Percentiles rank a stretch among this genome's conserved stretches.
phyloP scores from a whole-genome alignment of 2,329 filamentous ascomycete species.

The Uncinocarpus reesii region DNA sequence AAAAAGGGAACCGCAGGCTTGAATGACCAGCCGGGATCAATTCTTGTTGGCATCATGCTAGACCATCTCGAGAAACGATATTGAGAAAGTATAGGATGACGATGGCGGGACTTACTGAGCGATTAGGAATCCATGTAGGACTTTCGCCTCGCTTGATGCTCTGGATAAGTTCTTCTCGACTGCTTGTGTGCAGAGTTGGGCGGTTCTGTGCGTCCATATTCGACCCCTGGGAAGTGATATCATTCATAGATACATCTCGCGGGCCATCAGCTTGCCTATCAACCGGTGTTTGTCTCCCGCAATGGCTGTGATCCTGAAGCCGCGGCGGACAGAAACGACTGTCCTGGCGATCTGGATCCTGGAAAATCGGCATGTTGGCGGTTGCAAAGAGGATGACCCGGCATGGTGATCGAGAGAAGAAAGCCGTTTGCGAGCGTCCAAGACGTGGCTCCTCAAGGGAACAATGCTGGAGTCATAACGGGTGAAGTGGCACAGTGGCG shows the following conservation, averaged over 20 bases:
- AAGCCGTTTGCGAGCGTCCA: neutral
- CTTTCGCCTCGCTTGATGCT: constrained; percentile 69
- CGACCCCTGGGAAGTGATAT: constrained; percentile 14
- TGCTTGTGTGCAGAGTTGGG: constrained; percentile 29
- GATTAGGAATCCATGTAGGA: constrained; percentile 60
- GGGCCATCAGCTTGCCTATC: constrained; percentile 11
- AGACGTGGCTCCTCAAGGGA: constrained; percentile 16
- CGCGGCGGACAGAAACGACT: constrained; percentile 18
- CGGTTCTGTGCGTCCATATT: constrained; percentile 16
- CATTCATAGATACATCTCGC: constrained; percentile 17
- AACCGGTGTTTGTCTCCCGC: constrained; percentile 13
- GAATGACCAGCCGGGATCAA: too few relatives aligned
- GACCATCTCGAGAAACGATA: too few relatives aligned
- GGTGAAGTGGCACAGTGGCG: constrained; percentile 17
- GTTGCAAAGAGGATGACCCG: constrained; percentile 4
- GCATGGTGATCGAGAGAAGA: constrained; percentile 8
- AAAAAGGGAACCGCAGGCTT: too few relatives aligned
- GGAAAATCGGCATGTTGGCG: constrained; percentile 24
- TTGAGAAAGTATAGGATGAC: neutral
- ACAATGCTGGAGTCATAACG: constrained; percentile 7
- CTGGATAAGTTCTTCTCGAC: constrained; percentile 71
- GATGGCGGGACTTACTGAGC: constrained; percentile 41
- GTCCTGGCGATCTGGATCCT: constrained; percentile 25
- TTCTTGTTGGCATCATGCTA: too few relatives aligned
- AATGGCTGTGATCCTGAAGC: constrained; percentile 2